These are phyloP conservation scores for Clavariopsis aquatica DNA, from an alignment of 495 filamentous ascomycete species.

Conservation along the genomic window DNA sequence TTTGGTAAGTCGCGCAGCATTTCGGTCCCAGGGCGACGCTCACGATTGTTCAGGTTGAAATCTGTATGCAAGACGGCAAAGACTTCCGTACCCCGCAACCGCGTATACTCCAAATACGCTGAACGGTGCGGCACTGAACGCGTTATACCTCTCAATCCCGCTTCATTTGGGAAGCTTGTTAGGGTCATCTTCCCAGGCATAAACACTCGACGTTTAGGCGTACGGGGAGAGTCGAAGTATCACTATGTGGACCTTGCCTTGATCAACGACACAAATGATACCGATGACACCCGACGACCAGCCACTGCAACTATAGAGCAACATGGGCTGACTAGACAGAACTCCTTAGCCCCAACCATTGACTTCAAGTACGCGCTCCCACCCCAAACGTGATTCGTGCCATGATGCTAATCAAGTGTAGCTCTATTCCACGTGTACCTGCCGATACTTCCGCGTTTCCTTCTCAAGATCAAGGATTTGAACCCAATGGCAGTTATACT, in stretches of 20 bases:
- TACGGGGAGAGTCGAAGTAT: constrained; percentile 96
- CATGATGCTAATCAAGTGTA: not conserved
- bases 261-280: constrained; percentile 53
- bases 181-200: constrained; percentile 93
- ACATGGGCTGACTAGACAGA: constrained; percentile 17
- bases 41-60: constrained; percentile 64
- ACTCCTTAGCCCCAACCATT: constrained; percentile 44
- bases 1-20: constrained; percentile 65
- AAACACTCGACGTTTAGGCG: constrained; percentile 85
- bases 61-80: constrained; percentile 76
- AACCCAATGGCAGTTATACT: constrained; percentile 22
- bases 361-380: constrained; percentile 45
- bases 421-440: constrained; percentile 51
- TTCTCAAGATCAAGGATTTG: constrained; percentile 37
- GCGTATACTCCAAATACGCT: constrained; percentile 93
- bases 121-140: constrained; percentile 85
- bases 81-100: constrained; percentile 82
- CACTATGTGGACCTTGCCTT: constrained; percentile 91
- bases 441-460: constrained; percentile 71
- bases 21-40: not conserved
- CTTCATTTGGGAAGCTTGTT: constrained; percentile 96
- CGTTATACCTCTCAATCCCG: constrained; percentile 90
- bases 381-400: not conserved
- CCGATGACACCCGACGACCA: constrained; percentile 16
- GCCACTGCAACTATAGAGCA: not conserved